Evolutionary conservation across 1,139 yeast genomes (phyloP), one percentile per base, ranked within the genome.

Genomic region (Petasospora fabianii): DNA sequence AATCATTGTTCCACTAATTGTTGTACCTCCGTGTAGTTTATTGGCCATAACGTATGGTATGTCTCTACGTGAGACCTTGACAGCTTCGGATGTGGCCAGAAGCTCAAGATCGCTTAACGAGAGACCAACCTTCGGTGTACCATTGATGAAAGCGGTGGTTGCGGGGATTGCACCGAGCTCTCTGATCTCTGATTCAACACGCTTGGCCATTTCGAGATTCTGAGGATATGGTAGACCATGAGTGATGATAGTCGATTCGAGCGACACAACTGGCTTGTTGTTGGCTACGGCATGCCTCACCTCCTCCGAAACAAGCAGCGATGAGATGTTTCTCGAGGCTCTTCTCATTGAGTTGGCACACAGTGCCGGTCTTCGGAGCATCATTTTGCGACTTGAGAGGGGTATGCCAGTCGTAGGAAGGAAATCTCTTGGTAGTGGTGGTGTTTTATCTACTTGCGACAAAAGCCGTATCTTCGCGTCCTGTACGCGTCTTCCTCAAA

Each of bases 1-100:
- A 13, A 87, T 83, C 95, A 87, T 85, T 0, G 96, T 87, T 36
- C 85, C 82, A 1, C 96, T 87, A 46, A 87, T 85, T 0, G 97
- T 87, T 2, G 97, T 88, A 2, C 96, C 96, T 5, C 97, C 97
- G 39, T 75, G 68, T 24, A 77, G 60, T 31, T 66, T 64, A 30
- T 69, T 65, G 19, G 90, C 77, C 77, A 86, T 76, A 2, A 83
- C 78, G 51, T 73, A 72, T 0, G 95, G 86, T 30, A 87, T 75
- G 59, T 87, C 97, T 39, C 97, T 67, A 46, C 96, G 67, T 4
- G 95, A 84, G 2, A 85, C 83, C 59, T 87, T 87, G 27, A 27
- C 18, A 14, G 70, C 74, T 12, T 58, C 47, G 5, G 66, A 54
- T 30, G 54, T 48, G 9, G 69, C 81, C 48, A 86, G 63, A 8